Percentiles rank a stretch among this genome's conserved stretches.
Conservation (phyloP, 768 basidiomycete species). For the Pleurotus giganteus region DNA sequence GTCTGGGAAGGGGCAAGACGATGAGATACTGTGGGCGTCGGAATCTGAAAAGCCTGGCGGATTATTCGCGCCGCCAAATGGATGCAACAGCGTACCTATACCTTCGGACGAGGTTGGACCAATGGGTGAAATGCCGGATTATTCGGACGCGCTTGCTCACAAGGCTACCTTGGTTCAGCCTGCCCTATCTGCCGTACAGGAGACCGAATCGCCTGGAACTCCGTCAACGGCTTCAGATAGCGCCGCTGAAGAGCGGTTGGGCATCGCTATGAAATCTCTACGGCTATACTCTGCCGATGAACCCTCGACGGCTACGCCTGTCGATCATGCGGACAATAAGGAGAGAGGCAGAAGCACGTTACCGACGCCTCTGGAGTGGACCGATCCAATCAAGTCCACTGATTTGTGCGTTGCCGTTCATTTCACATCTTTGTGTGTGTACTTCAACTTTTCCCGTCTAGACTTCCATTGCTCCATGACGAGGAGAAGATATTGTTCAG, state of each 20-base stretch:
- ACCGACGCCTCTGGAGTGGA: slow-evolving; percentile 54
- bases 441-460: background rate
- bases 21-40: slow-evolving; percentile 54
- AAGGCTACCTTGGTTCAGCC: slow-evolving; percentile 1
- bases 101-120: slow-evolving; percentile 34
- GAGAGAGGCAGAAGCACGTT: slow-evolving; percentile 53
- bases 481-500: slow-evolving; percentile 49
- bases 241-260: slow-evolving; percentile 14
- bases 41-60: slow-evolving; percentile 35
- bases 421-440: background rate
- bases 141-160: slow-evolving; percentile 4
- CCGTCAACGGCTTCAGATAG: slow-evolving; percentile 6
- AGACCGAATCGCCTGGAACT: slow-evolving; percentile 5
- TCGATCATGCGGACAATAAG: slow-evolving; percentile 8
- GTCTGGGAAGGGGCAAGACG: slow-evolving; percentile 28
- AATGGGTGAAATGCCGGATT: slow-evolving; percentile 32
- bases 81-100: slow-evolving; percentile 16
- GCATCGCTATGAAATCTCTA: slow-evolving; percentile 4
- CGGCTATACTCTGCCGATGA: slow-evolving; percentile 5
- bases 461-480: slow-evolving; percentile 27
- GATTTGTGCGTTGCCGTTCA: slow-evolving; percentile 40
- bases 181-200: background rate
- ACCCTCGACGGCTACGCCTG: background rate
- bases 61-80: slow-evolving; percentile 16
- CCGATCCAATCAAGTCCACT: slow-evolving; percentile 32